Base-by-base conservation (phyloP, 257 asterid species). In the Ilex asprella region DNA sequence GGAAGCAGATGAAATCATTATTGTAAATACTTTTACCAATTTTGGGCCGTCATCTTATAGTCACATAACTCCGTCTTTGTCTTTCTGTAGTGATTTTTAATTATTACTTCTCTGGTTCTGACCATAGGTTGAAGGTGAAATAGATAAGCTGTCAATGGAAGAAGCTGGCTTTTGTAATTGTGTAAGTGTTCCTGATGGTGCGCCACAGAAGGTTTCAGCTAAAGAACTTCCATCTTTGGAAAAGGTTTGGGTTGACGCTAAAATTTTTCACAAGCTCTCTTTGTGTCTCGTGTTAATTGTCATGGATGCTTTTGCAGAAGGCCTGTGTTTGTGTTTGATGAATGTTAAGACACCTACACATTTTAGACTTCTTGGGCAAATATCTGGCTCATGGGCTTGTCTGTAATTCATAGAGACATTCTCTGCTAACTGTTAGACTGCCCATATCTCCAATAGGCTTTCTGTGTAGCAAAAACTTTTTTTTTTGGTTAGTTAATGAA, bases 111-210 rank as follows among this genome's bases (percentile, higher is more conserved):
- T 31, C 65, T 39, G 67, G 55, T 63, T 76, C 44, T 50, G 55
- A 69, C 54, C 16, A 56, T 69, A 88, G 96, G 96, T 86, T 73
- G 96, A 88, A 77, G 95, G 96, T 61, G 96, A 88, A 74, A 44
- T 84, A 10, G 96, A 88, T 77, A 88, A 88, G 78, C 80, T 88
- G 66, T 88, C 96, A 13, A 49, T 88, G 61, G 91, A 84, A 70
- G 96, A 86, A 79, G 95, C 90, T 66, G 95, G 96, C 62, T 75
- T 67, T 75, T 50, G 15, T 56, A 86, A 85, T 59, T 88, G 96
- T 43, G 88, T 84, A 64, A 86, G 95, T 66, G 96, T 88, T 61
- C 96, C 95, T 11, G 72, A 74, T 30, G 96, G 95, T 59, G 95
- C 96, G 35, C 96, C 95, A 43, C 95, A 80, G 66, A 59, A 76